Evolutionary conservation across 306 rosid genomes (phyloP).

Genomic region (Begonia fuchsioides): DNA sequence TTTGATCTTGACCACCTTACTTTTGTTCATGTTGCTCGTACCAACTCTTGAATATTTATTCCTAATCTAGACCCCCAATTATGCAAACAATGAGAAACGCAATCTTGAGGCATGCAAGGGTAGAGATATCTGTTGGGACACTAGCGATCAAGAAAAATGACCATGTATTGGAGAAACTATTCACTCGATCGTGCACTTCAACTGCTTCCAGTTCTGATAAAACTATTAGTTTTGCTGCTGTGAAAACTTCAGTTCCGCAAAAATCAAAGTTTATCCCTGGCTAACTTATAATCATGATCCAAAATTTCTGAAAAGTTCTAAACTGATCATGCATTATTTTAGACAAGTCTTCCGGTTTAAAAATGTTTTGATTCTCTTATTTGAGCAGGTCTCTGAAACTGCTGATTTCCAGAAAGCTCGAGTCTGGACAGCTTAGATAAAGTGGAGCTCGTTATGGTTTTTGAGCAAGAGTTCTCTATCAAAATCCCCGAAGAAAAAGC

Average conservation of each 20-base stretch:
- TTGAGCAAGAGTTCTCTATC: constrained; percentile 64
- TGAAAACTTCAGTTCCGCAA: background rate
- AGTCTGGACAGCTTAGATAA: constrained; percentile 70
- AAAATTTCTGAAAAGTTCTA: too few relatives aligned
- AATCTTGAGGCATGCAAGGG: constrained; percentile 37
- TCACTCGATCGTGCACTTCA: constrained; percentile 25
- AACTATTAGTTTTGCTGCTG: background rate
- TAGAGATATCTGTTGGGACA: constrained; percentile 25
- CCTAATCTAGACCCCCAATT: constrained; percentile 1
- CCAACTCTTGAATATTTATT: too few relatives aligned
- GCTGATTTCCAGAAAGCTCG: constrained; percentile 71
- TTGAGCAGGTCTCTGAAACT: constrained; percentile 46
- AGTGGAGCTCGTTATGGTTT: constrained; percentile 74
- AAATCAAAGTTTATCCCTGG: background rate
- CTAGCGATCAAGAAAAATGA: constrained; percentile 17
- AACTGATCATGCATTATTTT: too few relatives aligned
- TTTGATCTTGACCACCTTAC: too few relatives aligned
- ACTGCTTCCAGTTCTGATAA: constrained; percentile 25
- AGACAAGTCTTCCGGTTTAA: too few relatives aligned
- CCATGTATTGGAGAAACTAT: constrained; percentile 14
- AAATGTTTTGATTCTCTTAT: constrained; percentile 2
- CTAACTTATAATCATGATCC: too few relatives aligned
- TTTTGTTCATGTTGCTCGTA: too few relatives aligned
- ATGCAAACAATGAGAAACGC: constrained; percentile 56
- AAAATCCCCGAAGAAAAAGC: constrained; percentile 77